phyloP scores from a whole-genome alignment of 176 grass and related monocot genomes.

The Melocanna baccifera region DNA sequence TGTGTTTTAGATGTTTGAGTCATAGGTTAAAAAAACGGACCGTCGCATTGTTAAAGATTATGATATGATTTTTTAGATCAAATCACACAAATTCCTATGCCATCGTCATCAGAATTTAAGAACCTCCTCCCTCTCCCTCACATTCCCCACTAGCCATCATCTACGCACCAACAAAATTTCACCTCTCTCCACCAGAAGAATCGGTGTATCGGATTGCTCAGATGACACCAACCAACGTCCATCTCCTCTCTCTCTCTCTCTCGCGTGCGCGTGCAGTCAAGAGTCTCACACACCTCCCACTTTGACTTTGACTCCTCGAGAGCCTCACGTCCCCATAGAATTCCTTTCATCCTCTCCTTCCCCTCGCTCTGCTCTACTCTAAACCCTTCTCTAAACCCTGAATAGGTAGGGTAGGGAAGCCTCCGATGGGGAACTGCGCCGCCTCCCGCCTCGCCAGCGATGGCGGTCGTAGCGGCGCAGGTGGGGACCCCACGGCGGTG shows the following conservation, averaged over 20 bases:
- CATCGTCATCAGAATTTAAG: no score
- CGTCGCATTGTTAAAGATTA: no score
- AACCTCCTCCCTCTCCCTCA: no score
- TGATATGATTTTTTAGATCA: no score
- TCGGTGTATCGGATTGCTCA: no score
- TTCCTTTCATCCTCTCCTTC: not conserved
- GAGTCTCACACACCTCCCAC: slow-evolving; percentile 23
- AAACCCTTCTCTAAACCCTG: slow-evolving; percentile 55
- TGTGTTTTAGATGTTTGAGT: no score
- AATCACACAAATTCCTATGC: no score
- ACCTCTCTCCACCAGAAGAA: no score
- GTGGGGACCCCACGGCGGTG: slow-evolving; percentile 69
- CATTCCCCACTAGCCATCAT: not conserved
- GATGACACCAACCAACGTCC: no score
- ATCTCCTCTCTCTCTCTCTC: not conserved
- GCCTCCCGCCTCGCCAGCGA: slow-evolving; percentile 65
- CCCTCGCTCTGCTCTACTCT: slow-evolving; percentile 25
- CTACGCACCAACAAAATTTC: no score
- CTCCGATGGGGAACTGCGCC: slow-evolving; percentile 86
- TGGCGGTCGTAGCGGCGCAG: slow-evolving; percentile 39
- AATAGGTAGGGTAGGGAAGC: not conserved
- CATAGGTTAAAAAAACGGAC: no score
- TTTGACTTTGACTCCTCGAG: slow-evolving; percentile 73
- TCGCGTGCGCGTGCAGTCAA: not conserved
- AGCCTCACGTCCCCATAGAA: not conserved